A percentile compares a stretch with the other conserved stretches of the same genome.
Evolutionary conservation across 2,329 filamentous ascomycete species (phyloP).

Genomic region (Simplicillium aogashimaense): DNA sequence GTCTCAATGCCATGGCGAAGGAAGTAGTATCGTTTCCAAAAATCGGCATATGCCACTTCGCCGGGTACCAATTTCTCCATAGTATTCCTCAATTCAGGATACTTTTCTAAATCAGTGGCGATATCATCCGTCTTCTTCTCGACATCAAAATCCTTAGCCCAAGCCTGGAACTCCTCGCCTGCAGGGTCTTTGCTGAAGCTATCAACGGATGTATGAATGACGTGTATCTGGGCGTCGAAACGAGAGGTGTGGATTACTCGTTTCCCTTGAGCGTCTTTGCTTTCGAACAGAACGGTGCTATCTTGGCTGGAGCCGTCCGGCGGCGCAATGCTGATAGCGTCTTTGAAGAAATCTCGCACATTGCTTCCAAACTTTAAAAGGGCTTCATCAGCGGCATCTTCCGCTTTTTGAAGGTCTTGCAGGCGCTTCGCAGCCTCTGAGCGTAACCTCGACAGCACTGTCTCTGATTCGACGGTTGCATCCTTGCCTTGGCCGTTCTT

Average conservation of each 20-base stretch:
- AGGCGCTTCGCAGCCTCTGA: constrained; percentile 71
- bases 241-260: constrained; percentile 89
- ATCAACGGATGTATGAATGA: constrained; percentile 78
- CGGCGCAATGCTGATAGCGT: constrained; percentile 81
- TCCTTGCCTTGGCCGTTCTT: constrained; percentile 28
- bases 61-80: constrained; percentile 98
- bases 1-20: constrained; percentile 85
- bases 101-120: constrained; percentile 70
- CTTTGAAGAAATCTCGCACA: constrained; percentile 78
- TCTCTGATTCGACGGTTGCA: constrained; percentile 36
- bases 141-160: constrained; percentile 66
- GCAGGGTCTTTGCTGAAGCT: constrained; percentile 76
- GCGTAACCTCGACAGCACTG: constrained; percentile 67
- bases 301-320: constrained; percentile 46
- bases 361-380: constrained; percentile 85
- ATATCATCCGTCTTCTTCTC: constrained; percentile 81
- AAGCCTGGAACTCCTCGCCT: constrained; percentile 63
- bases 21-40: constrained; percentile 96
- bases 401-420: constrained; percentile 81
- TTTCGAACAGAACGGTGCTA: constrained; percentile 78
- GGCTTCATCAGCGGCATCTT: constrained; percentile 94
- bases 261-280: constrained; percentile 81
- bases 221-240: constrained; percentile 91
- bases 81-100: constrained; percentile 71
- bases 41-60: constrained; percentile 75